A percentile compares a stretch with the other conserved stretches of the same genome.
Evolutionary conservation across 345 rosid species (phyloP).

Genomic region (Anastatica hierochuntica): DNA sequence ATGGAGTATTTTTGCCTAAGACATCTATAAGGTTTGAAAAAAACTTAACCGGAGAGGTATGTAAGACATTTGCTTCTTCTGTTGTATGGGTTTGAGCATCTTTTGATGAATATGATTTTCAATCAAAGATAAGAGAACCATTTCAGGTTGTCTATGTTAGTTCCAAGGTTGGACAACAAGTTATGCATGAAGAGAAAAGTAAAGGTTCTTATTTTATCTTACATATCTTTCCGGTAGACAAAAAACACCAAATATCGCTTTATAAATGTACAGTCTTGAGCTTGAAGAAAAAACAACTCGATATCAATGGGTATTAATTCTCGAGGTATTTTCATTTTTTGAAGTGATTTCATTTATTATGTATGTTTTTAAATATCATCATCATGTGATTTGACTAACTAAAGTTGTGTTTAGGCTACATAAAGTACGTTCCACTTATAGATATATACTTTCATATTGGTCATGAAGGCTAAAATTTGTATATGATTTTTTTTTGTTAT

Average conservation of each 20-base stretch:
- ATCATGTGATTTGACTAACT: slow-evolving; percentile 8
- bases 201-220: not conserved
- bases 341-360: not conserved
- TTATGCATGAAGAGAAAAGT: slow-evolving; percentile 70
- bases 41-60: no score
- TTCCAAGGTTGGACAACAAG: slow-evolving; percentile 38
- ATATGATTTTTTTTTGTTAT: not conserved
- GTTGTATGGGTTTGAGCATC: not conserved
- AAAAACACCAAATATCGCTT: no score
- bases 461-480: slow-evolving; percentile 5
- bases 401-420: not conserved
- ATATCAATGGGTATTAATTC: slow-evolving; percentile 7
- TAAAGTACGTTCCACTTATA: slow-evolving; percentile 19
- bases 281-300: slow-evolving; percentile 15
- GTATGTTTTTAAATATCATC: not conserved
- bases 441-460: slow-evolving; percentile 19
- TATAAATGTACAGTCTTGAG: no score
- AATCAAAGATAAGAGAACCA: not conserved
- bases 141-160: slow-evolving; percentile 64
- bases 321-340: slow-evolving; percentile 5
- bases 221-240: no score
- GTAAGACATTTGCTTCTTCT: slow-evolving; percentile 27
- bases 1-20: no score
- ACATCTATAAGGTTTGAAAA: no score
- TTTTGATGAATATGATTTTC: not conserved